These are phyloP conservation scores for Wickerhamiella azymoides DNA, from an alignment of 805 yeast genomes.

Conservation along the genomic window DNA sequence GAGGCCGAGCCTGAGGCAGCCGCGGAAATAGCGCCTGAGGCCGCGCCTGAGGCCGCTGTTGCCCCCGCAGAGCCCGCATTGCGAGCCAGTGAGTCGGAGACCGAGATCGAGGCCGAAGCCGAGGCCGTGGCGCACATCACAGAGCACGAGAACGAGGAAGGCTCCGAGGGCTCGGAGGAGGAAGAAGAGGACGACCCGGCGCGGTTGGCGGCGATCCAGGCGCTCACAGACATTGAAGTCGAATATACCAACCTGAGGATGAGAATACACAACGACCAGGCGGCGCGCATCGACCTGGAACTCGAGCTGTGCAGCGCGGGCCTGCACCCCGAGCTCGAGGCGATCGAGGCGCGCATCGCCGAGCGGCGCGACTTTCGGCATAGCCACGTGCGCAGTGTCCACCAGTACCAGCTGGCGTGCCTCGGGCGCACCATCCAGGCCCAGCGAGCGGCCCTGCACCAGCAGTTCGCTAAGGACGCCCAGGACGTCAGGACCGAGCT, in stretches of 20 bases:
- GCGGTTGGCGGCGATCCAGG: slow-evolving; percentile 53
- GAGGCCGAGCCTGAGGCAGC: neutral
- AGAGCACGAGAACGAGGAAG: slow-evolving; percentile 12
- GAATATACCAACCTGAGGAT: slow-evolving; percentile 81
- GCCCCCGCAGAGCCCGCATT: neutral
- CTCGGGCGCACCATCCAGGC: slow-evolving; percentile 73
- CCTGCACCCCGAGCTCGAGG: slow-evolving; percentile 77
- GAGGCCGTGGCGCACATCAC: neutral
- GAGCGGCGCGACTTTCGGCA: slow-evolving; percentile 61
- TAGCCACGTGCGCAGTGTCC: slow-evolving; percentile 33
- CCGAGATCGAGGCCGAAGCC: slow-evolving; percentile 1
- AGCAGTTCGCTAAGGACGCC: slow-evolving; percentile 55
- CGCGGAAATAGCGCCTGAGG: neutral
- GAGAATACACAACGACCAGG: slow-evolving; percentile 67
- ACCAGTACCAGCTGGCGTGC: slow-evolving; percentile 57
- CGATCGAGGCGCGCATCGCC: slow-evolving; percentile 56
- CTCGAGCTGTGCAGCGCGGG: slow-evolving; percentile 77
- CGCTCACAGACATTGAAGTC: slow-evolving; percentile 65
- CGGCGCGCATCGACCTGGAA: slow-evolving; percentile 65
- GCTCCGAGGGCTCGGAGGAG: slow-evolving; percentile 15
- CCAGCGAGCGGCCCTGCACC: slow-evolving; percentile 66
- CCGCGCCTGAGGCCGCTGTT: neutral
- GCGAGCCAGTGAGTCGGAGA: neutral
- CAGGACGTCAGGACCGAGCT: slow-evolving; percentile 53
- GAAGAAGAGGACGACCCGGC: slow-evolving; percentile 19